Base-by-base conservation (phyloP, 2,329 filamentous ascomycete genomes). In the Paracorniculantispora psalliotae region DNA sequence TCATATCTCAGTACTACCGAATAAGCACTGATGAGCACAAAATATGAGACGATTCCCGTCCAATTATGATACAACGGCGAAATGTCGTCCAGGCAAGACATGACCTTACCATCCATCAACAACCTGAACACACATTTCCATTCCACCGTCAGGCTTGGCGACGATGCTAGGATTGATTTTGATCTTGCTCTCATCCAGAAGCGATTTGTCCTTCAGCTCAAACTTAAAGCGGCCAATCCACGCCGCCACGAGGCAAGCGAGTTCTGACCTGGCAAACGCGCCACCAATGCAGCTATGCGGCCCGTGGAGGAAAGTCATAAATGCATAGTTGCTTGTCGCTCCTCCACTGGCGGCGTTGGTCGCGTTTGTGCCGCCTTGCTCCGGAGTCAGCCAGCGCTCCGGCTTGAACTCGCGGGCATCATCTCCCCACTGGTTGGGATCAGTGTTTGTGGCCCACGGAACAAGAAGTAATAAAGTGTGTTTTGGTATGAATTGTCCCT, bases 401-500 rank as follows among this genome's bases (percentile, higher is more conserved):
- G 74, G 75, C 19, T 71, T 66, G 57, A 76, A 74, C 19, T 68
- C 65, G 30, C 69, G 65, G 4, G 68, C 73, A 28, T 74, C 69
- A 0, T 66, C 61, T 1, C 74, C 74, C 74, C 74, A 76, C 17
- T 74, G 66, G 2, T 58, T 57, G 10, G 67, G 65, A 8, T 70
- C 68, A 1, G 67, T 63, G 53, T 72, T 70, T 7, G 68, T 67
- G 1, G 70, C 67, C 49, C 67, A 68, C 0, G 70, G 68, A 3
- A 68, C 64, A 4, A 75, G 55, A 3, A 71, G 66, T 1, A 77
- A 59, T 2, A 68, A 63, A 0, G 75, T 76, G 4, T 71, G 73
- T 52, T 69, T 71, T 6, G 74, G 73, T 5, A 77, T 67, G 3
- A 67, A 60, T 0, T 69, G 64, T 1, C 70, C 74, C 9, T 69